Evolutionary conservation across 129 eudicot species (phyloP), one percentile per base, ranked within the genome.

Genomic region (Tagetes patula): DNA sequence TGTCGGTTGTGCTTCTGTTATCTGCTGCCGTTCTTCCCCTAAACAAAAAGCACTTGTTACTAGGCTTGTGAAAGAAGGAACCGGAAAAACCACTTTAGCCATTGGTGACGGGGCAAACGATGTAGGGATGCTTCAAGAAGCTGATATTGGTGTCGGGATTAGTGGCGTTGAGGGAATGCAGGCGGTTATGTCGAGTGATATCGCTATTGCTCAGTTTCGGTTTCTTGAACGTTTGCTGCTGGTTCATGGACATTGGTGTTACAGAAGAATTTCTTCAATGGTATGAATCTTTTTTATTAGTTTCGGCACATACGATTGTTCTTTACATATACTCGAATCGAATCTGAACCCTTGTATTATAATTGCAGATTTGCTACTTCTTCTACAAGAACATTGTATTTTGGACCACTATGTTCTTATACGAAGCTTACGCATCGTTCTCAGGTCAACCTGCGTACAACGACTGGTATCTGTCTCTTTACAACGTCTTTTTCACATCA

Each of bases 231-330:
- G 98, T 6, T 65, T 94, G 80, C 89, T 94, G 39, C 70, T 94
- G 82, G 98, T 94, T 53, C 98, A 94, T 67, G 98, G 98, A 34
- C 98, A 94, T 78, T 94, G 98, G 98, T 94, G 96, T 85, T 94
- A 94, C 93, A 78, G 97, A 80, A 87, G 98, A 77, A 90, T 94
- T 73, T 82, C 97, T 14, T 84, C 91, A 48, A 94, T 94, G 98
- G 98, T 94, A 90, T 55, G 76, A 10, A 61, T 61, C 67, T 61
- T 61, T 36, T 11, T 61, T 1, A 36, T 61, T 3, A 34, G 45
- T 61, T 36, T 61, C 37, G 9, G 36, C 6, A 61, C 41, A 36
- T 33, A 34, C 66, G 10, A 61, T 33, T 59, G 6, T 3, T 50
- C 8, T 30, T 50, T 59, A 34, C 40, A 59, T 59, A 59, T 59